Evolutionary conservation across 352 stramenopile genomes (phyloP).

Genomic region (Phytophthora sojae): DNA sequence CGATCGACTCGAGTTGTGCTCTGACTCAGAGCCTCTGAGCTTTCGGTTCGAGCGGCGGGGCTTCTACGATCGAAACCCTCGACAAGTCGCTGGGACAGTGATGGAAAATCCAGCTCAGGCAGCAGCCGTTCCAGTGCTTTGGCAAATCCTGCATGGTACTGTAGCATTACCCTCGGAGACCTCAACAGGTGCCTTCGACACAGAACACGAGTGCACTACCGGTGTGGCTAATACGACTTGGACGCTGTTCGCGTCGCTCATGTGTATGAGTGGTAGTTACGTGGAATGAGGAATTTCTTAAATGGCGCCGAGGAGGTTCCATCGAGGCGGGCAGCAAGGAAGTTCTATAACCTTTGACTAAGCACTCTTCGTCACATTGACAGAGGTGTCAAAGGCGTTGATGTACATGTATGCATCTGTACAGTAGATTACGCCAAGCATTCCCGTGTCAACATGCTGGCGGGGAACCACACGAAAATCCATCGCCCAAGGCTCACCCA

Average conservation of each 20-base stretch:
- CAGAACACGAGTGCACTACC: not conserved
- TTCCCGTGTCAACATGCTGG: not conserved
- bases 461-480: not conserved
- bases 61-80: too few species aligned
- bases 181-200: not conserved
- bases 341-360: not conserved
- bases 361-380: conserved; percentile 5
- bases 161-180: not conserved
- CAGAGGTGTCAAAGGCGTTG: not conserved
- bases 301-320: not conserved
- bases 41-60: not conserved
- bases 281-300: not conserved
- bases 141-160: not conserved
- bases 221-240: not conserved
- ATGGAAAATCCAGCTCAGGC: conserved; percentile 20
- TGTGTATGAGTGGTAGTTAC: not conserved
- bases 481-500: not conserved
- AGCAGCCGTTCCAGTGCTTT: not conserved
- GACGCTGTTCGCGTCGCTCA: not conserved
- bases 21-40: too few species aligned
- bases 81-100: conserved; percentile 10
- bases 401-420: too few species aligned
- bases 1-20: not conserved
- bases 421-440: conserved; percentile 1
- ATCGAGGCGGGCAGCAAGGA: not conserved